A percentile compares a stretch with the other conserved stretches of the same genome.
Conservation (phyloP, 2,329 filamentous ascomycete genomes). For the Neophaeococcomyces mojaviensis region DNA sequence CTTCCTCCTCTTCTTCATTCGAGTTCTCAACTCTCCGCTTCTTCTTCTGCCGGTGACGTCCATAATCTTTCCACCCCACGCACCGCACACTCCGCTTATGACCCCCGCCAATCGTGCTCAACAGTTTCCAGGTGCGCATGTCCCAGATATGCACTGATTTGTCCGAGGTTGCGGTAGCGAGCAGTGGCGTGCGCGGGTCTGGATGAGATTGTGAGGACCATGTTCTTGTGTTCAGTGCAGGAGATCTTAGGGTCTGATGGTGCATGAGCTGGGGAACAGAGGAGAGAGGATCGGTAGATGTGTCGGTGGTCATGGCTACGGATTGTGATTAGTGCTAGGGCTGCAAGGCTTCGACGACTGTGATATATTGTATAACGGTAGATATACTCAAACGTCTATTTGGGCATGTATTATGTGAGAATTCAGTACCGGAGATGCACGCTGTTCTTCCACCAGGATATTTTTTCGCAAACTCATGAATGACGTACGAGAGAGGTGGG, state of each 20-base stretch:
- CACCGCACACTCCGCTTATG: constrained; percentile 85
- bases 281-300: neutral
- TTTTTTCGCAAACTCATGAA: no score
- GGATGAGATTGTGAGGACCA: constrained; percentile 77
- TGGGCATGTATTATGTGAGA: no score
- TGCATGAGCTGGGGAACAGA: constrained; percentile 11
- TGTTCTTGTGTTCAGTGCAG: constrained; percentile 47
- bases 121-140: constrained; percentile 67
- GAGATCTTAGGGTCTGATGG: constrained; percentile 13
- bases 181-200: constrained; percentile 66
- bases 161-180: constrained; percentile 80
- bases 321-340: neutral
- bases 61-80: constrained; percentile 65
- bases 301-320: neutral
- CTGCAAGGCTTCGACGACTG: neutral
- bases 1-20: neutral
- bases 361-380: no score
- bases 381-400: no score
- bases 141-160: constrained; percentile 88
- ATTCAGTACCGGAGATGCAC: no score
- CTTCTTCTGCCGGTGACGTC: constrained; percentile 12
- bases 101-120: constrained; percentile 74
- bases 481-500: no score
- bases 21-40: constrained; percentile 4
- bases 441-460: no score